phyloP scores from a whole-genome alignment of 148 eudicot species.

The Diospyros lotus region DNA sequence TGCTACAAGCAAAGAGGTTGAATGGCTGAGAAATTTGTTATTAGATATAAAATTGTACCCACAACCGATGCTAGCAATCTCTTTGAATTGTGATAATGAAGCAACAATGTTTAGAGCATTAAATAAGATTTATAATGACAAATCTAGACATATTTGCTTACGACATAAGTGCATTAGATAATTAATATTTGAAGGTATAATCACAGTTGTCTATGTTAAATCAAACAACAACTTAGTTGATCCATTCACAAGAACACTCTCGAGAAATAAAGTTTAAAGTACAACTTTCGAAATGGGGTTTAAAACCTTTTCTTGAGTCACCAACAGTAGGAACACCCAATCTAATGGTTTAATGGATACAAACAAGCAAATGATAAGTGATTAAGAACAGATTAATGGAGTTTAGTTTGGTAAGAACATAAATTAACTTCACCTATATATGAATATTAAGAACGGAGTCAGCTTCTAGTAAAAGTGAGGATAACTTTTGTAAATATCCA shows the following conservation, averaged over 20 bases:
- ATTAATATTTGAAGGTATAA: neutral
- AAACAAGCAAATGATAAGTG: neutral
- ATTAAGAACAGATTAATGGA: neutral
- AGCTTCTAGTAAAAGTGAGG: too few relatives aligned
- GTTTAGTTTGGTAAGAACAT: neutral
- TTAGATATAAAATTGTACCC: neutral
- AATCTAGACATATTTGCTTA: neutral
- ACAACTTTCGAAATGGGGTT: neutral
- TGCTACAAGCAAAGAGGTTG: neutral
- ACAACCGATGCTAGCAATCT: neutral
- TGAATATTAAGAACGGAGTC: too few relatives aligned
- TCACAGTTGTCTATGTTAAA: neutral
- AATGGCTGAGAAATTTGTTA: neutral
- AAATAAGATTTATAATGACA: neutral
- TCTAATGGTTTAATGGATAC: neutral
- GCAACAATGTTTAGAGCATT: neutral
- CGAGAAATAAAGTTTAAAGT: neutral
- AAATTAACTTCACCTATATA: neutral
- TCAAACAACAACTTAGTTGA: neutral
- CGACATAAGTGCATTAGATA: neutral
- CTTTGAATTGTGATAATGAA: neutral
- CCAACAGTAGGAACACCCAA: neutral
- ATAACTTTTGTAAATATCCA: too few relatives aligned
- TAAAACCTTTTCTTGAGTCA: neutral
- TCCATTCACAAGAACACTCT: neutral